Base-by-base conservation (phyloP, 2,329 filamentous ascomycete genomes). In the Coniella vitis region DNA sequence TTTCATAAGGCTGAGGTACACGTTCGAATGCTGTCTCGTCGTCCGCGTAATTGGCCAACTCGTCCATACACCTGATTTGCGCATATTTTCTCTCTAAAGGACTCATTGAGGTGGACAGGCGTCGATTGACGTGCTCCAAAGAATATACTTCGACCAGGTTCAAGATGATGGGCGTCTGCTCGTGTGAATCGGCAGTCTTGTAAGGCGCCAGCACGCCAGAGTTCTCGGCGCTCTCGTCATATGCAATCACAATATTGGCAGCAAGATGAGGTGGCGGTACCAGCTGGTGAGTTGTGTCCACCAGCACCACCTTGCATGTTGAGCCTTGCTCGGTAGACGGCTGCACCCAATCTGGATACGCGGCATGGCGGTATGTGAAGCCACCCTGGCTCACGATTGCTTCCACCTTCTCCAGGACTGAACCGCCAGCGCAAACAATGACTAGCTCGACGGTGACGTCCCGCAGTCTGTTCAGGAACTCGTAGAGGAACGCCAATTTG, bases 401-500 rank as follows among this genome's bases (percentile, higher is more conserved):
- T 52, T 72, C 71, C 2, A 84, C 63, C 29, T 82, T 70, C 25
- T 75, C 71, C 36, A 78, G 62, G 7, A 78, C 63, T 25, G 69
- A 66, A 9, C 70, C 69, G 5, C 73, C 70, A 17, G 73, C 73
- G 8, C 70, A 75, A 10, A 84, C 58, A 20, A 84, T 70, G 13
- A 81, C 62, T 7, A 84, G 61, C 32, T 71, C 74, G 34, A 68
- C 71, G 10, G 72, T 65, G 12, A 65, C 60, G 14, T 65, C 61
- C n/a, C 60, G 58, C 10, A 81, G 58, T 8, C 62, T 58, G 17
- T 72, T 64, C 25, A 83, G 59, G 3, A 84, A 64, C 53, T 81
- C 77, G 38, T 70, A 73, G 5, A 83, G 57, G 55, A 84, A 84
- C 29, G 70, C 72, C 55, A 77, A 79, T 55, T 84, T 84, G 47